Percentiles rank a stretch among this genome's conserved stretches.
These are phyloP conservation scores for Aspergillus thermomutatus DNA, from an alignment of 2,329 filamentous ascomycete species.

Conservation along the genomic window DNA sequence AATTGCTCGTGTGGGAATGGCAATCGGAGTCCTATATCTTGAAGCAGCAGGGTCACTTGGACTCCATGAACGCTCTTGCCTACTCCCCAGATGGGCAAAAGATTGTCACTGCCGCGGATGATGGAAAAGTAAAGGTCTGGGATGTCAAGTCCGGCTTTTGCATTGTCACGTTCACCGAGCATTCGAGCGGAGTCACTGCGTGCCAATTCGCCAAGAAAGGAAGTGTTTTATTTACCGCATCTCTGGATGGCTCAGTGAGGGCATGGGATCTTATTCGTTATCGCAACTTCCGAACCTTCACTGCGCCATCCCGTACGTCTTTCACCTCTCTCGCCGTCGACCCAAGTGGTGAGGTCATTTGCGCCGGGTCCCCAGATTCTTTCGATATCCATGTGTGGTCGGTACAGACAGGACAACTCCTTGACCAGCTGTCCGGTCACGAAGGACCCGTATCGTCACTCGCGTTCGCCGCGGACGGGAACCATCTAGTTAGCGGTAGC, in stretches of 20 bases:
- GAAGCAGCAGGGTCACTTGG: slow-evolving; percentile 96
- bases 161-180: slow-evolving; percentile 96
- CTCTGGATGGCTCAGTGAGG: slow-evolving; percentile 86
- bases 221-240: slow-evolving; percentile 93
- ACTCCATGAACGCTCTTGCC: slow-evolving; percentile 87
- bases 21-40: slow-evolving; percentile 98
- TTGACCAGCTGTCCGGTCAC: slow-evolving; percentile 87
- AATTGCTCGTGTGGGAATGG: slow-evolving; percentile 99
- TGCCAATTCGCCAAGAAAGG: slow-evolving; percentile 94
- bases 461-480: slow-evolving; percentile 83
- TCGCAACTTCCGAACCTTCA: slow-evolving; percentile 96
- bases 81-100: slow-evolving; percentile 93
- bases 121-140: slow-evolving; percentile 99
- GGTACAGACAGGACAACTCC: slow-evolving; percentile 91
- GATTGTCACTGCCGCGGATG: slow-evolving; percentile 90
- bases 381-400: slow-evolving; percentile 99
- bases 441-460: slow-evolving; percentile 89
- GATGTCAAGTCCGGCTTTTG: slow-evolving; percentile 96
- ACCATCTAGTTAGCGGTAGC: slow-evolving; percentile 80
- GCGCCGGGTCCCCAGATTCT: slow-evolving; percentile 89
- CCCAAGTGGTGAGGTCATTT: slow-evolving; percentile 92
- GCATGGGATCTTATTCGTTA: slow-evolving; percentile 97
- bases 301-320: slow-evolving; percentile 82
- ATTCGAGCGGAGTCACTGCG: slow-evolving; percentile 85
- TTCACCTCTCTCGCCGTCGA: slow-evolving; percentile 97